phyloP scores from a whole-genome alignment of 2,329 filamentous ascomycete species.

The Epichloe scottii region DNA sequence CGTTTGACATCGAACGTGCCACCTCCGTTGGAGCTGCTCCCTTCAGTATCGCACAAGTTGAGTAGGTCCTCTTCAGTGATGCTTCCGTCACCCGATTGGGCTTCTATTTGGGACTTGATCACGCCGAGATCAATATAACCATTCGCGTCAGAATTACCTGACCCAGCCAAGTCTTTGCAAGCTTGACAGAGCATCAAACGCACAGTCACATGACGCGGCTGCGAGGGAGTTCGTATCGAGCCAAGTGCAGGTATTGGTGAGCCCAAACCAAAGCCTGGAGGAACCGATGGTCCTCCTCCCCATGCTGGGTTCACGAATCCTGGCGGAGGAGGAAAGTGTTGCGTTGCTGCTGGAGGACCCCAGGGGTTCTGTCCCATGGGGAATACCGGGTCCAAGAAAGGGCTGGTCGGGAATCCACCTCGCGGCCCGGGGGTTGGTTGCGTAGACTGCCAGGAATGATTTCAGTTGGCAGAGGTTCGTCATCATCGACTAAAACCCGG shows the following conservation, averaged over 20 bases:
- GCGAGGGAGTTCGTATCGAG: slow-evolving; percentile 24
- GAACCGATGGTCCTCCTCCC: slow-evolving; percentile 23
- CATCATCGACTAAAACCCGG: slow-evolving; percentile 75
- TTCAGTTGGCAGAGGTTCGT: slow-evolving; percentile 34
- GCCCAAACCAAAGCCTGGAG: slow-evolving; percentile 22
- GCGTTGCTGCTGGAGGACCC: slow-evolving; percentile 23
- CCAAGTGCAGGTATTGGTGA: slow-evolving; percentile 19
- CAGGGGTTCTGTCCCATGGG: slow-evolving; percentile 27
- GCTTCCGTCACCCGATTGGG: slow-evolving; percentile 29
- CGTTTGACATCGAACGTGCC: slow-evolving; percentile 67
- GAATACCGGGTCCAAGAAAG: slow-evolving; percentile 31
- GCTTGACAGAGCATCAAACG: slow-evolving; percentile 65
- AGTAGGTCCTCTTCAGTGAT: slow-evolving; percentile 54
- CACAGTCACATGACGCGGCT: slow-evolving; percentile 55
- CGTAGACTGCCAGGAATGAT: slow-evolving; percentile 22
- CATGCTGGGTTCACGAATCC: slow-evolving; percentile 31
- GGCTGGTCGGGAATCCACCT: slow-evolving; percentile 26
- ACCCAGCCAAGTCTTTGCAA: slow-evolving; percentile 49
- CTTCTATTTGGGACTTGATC: slow-evolving; percentile 54
- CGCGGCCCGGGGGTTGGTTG: slow-evolving; percentile 40
- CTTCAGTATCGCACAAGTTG: slow-evolving; percentile 82
- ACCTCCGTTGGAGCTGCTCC: slow-evolving; percentile 73
- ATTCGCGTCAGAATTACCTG: slow-evolving; percentile 30
- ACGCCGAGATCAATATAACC: slow-evolving; percentile 58
- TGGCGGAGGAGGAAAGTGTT: slow-evolving; percentile 30